Conservation (phyloP, 805 yeast species). For the Saturnispora halmiae region DNA sequence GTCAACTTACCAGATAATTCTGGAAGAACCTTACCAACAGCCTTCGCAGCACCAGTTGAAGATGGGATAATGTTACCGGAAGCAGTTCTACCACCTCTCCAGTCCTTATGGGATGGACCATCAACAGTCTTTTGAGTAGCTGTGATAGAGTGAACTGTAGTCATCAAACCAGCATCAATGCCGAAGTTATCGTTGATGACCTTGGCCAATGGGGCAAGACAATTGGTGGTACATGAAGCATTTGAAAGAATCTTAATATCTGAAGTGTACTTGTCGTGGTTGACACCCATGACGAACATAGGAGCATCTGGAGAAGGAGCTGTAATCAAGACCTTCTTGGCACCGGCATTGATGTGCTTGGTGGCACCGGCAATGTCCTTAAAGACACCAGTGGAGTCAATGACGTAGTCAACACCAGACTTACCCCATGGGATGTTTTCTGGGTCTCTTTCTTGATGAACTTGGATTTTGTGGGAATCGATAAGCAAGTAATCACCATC, state of each 20-base stretch:
- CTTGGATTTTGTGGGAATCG: constrained; percentile 57
- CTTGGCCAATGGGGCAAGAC: constrained; percentile 92
- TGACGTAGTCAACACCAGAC: constrained; percentile 73
- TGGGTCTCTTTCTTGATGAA: constrained; percentile 80
- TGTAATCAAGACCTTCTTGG: constrained; percentile 89
- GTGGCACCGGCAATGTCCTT: constrained; percentile 71
- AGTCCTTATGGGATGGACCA: constrained; percentile 95
- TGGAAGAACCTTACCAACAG: constrained; percentile 93
- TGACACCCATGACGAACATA: constrained; percentile 91
- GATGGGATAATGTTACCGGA: constrained; percentile 93
- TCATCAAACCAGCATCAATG: constrained; percentile 87
- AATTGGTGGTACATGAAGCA: constrained; percentile 94
- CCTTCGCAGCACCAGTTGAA: constrained; percentile 96
- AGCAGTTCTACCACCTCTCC: constrained; percentile 98
- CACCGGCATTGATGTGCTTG: constrained; percentile 83
- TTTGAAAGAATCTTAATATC: constrained; percentile 75
- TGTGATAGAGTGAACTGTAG: constrained; percentile 92
- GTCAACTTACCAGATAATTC: constrained; percentile 86
- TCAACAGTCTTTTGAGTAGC: constrained; percentile 96
- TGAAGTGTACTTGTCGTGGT: constrained; percentile 66
- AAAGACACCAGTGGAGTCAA: constrained; percentile 94
- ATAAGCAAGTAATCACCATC: constrained; percentile 55
- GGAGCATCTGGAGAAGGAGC: constrained; percentile 94
- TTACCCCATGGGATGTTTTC: constrained; percentile 82
- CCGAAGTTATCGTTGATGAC: constrained; percentile 79